Evolutionary conservation across 1,284 basidiomycete species (phyloP), one percentile per base, ranked within the genome.

Genomic region (Ustilago shanxiensis): DNA sequence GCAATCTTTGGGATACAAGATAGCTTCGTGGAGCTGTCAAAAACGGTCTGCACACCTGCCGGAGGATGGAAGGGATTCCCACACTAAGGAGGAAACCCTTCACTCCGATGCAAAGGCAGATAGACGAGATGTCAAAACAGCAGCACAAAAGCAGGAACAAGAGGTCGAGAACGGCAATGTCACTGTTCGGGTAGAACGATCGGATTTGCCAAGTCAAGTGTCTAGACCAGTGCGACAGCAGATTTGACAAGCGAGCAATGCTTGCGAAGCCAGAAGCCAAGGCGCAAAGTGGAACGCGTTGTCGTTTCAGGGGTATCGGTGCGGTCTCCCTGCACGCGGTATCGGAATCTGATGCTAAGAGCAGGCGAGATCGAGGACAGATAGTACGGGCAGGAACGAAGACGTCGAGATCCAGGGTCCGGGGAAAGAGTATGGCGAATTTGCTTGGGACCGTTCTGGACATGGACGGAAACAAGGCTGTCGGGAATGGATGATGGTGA

Each of bases 391-490:
- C 18, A 41, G 52, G 31, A 57, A 45, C 29, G n/a, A 39, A 47
- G 55, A 29, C 14, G 35, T 4, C 20, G 13, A 47, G 16, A 22
- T 22, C 29, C 11, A 20, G 33, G 41, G 45, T 33, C 44, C 24
- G 22, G n/a, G 22, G 47, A 13, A 29, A 24, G 26, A 11, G 31
- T 33, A 6, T n/a, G n/a, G 7, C 44, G 13, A 24, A 24, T 18
- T 16, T 22, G 26, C 37, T 22, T 11, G 51, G 2, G 28, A 45
- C 33, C 20, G 44, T 47, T 55, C 60, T 37, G 31, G 41, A 49
- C 28, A 26, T 24, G 28, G 39, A 54, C 29, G 37, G 22, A 44
- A 26, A 7, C 59, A n/a, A 61, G 50, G 52, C 16, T 50, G 39
- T 37, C 22, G 49, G 51, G 16, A 52, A 11, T 20, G 26, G 31